These are phyloP conservation scores for Triticum timopheevii DNA, from an alignment of 176 grass and related monocot genomes.

Conservation along the genomic window DNA sequence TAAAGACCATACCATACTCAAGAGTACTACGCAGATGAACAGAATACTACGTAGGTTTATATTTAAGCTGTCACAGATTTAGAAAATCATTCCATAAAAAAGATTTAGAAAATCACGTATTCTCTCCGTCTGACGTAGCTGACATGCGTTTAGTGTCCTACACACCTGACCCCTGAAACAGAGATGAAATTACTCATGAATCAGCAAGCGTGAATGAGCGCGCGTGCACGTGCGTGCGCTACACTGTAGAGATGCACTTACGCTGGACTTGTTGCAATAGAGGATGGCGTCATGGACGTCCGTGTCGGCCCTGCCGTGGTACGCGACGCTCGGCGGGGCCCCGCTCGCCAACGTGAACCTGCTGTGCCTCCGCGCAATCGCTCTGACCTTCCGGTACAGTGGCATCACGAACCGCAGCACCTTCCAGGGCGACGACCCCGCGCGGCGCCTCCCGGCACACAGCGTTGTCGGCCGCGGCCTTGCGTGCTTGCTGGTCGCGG, in stretches of 20 bases:
- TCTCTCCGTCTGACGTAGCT: background rate
- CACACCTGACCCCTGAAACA: conserved; percentile 46
- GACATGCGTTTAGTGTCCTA: background rate
- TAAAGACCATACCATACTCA: too few relatives aligned
- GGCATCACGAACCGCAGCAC: conserved; percentile 61
- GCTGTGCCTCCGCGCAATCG: conserved; percentile 1
- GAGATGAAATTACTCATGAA: background rate
- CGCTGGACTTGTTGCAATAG: conserved; percentile 88
- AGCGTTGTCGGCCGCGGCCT: background rate
- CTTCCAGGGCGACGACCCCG: conserved; percentile 51
- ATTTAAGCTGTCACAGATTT: too few relatives aligned
- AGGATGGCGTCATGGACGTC: conserved; percentile 81
- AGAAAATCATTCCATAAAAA: too few relatives aligned
- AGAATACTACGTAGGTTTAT: too few relatives aligned
- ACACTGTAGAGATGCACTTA: conserved; percentile 21
- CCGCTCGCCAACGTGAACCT: background rate
- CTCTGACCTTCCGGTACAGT: conserved; percentile 62
- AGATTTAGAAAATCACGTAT: too few relatives aligned
- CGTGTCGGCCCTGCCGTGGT: conserved; percentile 61
- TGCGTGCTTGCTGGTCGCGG: conserved; percentile 8
- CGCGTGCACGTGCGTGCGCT: background rate
- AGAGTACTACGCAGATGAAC: too few relatives aligned
- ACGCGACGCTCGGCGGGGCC: conserved; percentile 40
- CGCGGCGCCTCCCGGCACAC: background rate
- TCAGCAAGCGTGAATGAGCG: background rate